Evolutionary conservation across 2,329 filamentous ascomycete genomes (phyloP).

Genomic region (Phaeosphaeriaceae sp.): DNA sequence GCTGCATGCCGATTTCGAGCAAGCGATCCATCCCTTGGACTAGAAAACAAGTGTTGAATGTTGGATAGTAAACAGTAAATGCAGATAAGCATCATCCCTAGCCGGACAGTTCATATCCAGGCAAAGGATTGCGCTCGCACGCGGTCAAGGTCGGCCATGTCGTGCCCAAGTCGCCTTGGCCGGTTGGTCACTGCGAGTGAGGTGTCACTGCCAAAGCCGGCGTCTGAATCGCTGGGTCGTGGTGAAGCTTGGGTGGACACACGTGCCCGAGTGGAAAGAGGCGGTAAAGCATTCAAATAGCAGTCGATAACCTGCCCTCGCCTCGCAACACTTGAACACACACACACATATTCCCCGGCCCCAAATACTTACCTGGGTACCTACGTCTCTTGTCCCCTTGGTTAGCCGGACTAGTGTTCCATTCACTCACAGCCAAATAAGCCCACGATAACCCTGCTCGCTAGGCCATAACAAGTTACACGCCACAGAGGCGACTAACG

Average conservation of each 20-base stretch:
- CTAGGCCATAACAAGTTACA: slow-evolving; percentile 24
- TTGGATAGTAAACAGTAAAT: no score
- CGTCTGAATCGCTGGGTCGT: slow-evolving; percentile 19
- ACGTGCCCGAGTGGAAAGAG: slow-evolving; percentile 17
- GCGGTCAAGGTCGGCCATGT: slow-evolving; percentile 24
- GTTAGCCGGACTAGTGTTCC: background rate
- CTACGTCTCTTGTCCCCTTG: background rate
- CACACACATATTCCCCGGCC: background rate
- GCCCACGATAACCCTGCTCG: slow-evolving; percentile 20
- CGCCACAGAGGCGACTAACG: slow-evolving; percentile 28
- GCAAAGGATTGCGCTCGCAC: background rate
- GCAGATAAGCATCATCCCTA: no score
- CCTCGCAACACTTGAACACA: background rate
- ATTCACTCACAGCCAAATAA: slow-evolving; percentile 29
- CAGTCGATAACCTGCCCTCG: background rate
- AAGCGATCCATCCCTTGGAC: no score
- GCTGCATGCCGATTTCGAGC: no score
- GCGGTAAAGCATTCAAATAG: slow-evolving; percentile 19
- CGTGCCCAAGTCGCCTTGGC: slow-evolving; percentile 2
- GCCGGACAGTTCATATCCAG: no score
- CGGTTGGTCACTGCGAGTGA: slow-evolving; percentile 17
- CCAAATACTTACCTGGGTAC: background rate
- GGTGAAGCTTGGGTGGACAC: slow-evolving; percentile 14
- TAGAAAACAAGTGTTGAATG: no score
- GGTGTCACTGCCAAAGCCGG: slow-evolving; percentile 15